phyloP scores from a whole-genome alignment of 78 protist species.

The Planoprotostelium fungivorum region DNA sequence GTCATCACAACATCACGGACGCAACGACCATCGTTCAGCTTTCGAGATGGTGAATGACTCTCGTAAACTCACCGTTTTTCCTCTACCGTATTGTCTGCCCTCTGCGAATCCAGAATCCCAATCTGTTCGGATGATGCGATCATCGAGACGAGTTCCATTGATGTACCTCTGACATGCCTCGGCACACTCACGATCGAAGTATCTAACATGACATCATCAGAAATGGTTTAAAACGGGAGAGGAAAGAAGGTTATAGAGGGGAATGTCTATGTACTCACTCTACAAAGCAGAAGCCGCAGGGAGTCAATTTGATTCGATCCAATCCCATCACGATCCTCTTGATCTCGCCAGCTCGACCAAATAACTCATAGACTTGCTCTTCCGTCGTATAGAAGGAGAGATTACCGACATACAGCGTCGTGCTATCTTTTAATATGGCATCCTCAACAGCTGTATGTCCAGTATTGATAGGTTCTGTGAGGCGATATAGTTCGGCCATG shows the following conservation, averaged over 20 bases:
- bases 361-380: slow-evolving; percentile 86
- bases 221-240: neutral
- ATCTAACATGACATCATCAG: slow-evolving; percentile 40
- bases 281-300: slow-evolving; percentile 97
- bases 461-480: neutral
- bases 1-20: neutral
- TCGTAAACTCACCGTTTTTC: slow-evolving; percentile 21
- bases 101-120: slow-evolving; percentile 93
- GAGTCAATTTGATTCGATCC: slow-evolving; percentile 77
- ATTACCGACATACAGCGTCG: slow-evolving; percentile 91
- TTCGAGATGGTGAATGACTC: neutral
- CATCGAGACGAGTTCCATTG: slow-evolving; percentile 83
- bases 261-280: slow-evolving; percentile 68
- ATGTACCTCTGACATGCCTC: slow-evolving; percentile 68
- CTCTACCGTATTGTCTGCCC: slow-evolving; percentile 96
- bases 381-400: slow-evolving; percentile 88
- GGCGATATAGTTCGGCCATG: neutral
- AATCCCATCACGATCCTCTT: slow-evolving; percentile 92
- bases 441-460: neutral
- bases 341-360: slow-evolving; percentile 78
- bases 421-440: neutral
- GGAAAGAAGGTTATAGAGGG: neutral
- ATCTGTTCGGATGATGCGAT: slow-evolving; percentile 84
- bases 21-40: neutral
- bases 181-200: slow-evolving; percentile 77